A percentile compares a stretch with the other conserved stretches of the same genome.
Evolutionary conservation across 2,329 filamentous ascomycete genomes (phyloP).

Genomic region (Rhytidhysteron rufulum): DNA sequence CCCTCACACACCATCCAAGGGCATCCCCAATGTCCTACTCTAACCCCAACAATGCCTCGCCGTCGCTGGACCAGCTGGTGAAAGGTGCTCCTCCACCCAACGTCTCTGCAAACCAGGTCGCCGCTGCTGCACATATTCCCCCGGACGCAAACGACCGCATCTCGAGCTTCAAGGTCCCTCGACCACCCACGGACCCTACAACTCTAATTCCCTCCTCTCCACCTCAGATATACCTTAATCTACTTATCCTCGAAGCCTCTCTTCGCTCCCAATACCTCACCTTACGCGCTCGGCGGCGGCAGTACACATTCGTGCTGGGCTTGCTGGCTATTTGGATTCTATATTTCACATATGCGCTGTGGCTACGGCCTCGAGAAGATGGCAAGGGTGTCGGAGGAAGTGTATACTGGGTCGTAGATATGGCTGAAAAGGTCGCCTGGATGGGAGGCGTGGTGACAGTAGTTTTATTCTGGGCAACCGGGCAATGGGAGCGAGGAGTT

Average conservation of each 20-base stretch:
- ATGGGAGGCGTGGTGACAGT: conserved; percentile 86
- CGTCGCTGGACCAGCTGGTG: conserved; percentile 76
- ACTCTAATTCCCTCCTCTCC: conserved; percentile 82
- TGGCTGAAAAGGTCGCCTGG: conserved; percentile 83
- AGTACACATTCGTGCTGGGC: conserved; percentile 88
- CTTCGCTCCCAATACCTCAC: conserved; percentile 90
- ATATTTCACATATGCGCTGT: conserved; percentile 85
- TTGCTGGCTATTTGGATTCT: conserved; percentile 76
- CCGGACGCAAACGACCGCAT: conserved; percentile 40
- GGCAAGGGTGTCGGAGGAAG: conserved; percentile 85
- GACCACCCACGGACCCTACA: conserved; percentile 60
- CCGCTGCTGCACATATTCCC: conserved; percentile 27
- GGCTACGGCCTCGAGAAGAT: conserved; percentile 93
- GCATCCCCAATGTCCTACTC: conserved; percentile 1
- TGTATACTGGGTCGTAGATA: conserved; percentile 94
- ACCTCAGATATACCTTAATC: conserved; percentile 95
- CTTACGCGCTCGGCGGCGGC: conserved; percentile 78
- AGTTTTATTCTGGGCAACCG: conserved; percentile 86
- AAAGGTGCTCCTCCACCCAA: conserved; percentile 77
- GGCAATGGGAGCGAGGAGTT: conserved; percentile 93
- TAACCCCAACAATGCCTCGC: conserved; percentile 2
- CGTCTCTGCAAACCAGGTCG: conserved; percentile 42
- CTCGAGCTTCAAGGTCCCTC: conserved; percentile 33
- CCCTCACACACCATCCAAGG: no score
- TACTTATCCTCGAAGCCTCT: conserved; percentile 92